phyloP scores from a whole-genome alignment of 495 filamentous ascomycete genomes.

The Aspergillus panamensis region DNA sequence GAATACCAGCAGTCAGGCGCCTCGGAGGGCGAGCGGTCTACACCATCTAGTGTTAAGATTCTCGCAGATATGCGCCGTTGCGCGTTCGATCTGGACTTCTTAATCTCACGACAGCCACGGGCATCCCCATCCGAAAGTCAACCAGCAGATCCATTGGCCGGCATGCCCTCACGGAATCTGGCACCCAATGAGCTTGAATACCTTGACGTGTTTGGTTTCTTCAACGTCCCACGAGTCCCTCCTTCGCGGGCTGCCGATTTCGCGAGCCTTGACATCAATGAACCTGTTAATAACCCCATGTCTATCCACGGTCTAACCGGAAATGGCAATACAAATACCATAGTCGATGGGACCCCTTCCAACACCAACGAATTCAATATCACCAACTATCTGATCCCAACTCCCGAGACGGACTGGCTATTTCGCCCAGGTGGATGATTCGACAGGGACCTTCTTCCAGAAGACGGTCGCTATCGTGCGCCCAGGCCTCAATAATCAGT shows the following conservation, averaged over 20 bases:
- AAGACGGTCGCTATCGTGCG: no score
- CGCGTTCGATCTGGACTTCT: conserved; percentile 81
- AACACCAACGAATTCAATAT: conserved; percentile 48
- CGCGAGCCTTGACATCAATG: conserved; percentile 30
- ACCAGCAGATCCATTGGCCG: conserved; percentile 36
- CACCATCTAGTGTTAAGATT: conserved; percentile 78
- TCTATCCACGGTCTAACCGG: conserved; percentile 41
- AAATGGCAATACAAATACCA: conserved; percentile 15
- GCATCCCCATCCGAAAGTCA: conserved; percentile 39
- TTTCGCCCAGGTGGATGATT: conserved; percentile 37
- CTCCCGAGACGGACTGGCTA: conserved; percentile 47
- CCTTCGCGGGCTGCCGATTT: conserved; percentile 31
- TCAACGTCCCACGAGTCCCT: conserved; percentile 78
- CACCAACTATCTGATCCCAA: conserved; percentile 47
- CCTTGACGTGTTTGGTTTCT: conserved; percentile 90
- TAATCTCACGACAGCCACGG: conserved; percentile 79
- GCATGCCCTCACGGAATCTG: conserved; percentile 51
- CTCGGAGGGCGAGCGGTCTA: conserved; percentile 61
- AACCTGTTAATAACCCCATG: conserved; percentile 39
- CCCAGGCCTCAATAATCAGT: no score
- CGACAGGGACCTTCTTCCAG: no score
- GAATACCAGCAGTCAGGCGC: conserved; percentile 64
- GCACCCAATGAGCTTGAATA: conserved; percentile 81
- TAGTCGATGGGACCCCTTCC: conserved; percentile 25
- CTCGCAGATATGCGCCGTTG: conserved; percentile 81